Evolutionary conservation across 306 rosid species (phyloP).

Genomic region (Quercus alba): DNA sequence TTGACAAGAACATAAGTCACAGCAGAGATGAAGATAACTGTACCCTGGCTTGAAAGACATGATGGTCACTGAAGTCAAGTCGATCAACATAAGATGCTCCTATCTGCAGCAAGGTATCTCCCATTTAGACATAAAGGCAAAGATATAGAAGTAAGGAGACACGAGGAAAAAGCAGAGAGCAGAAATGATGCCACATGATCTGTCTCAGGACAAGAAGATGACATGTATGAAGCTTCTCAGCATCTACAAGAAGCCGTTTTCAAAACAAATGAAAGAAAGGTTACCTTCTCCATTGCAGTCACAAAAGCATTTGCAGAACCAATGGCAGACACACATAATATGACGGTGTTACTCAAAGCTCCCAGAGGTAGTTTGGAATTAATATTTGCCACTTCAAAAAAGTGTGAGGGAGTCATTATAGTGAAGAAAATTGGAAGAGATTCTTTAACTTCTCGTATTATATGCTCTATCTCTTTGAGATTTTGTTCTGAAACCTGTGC

Average conservation of each 20-base stretch:
- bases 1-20: background rate
- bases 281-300: constrained; percentile 62
- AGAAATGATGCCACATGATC: background rate
- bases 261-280: constrained; percentile 5
- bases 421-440: constrained; percentile 63
- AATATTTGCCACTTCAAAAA: constrained; percentile 51
- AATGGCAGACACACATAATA: constrained; percentile 80
- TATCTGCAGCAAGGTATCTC: constrained; percentile 51
- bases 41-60: constrained; percentile 59
- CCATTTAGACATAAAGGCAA: constrained; percentile 30
- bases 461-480: constrained; percentile 46
- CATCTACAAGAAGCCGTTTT: constrained; percentile 7
- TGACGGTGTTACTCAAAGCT: constrained; percentile 35
- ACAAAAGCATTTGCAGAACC: constrained; percentile 86
- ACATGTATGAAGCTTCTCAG: background rate
- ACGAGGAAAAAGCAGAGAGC: background rate
- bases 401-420: constrained; percentile 69
- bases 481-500: constrained; percentile 59
- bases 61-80: constrained; percentile 85
- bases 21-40: constrained; percentile 3
- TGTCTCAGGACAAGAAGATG: background rate
- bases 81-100: constrained; percentile 65
- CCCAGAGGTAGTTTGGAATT: constrained; percentile 41
- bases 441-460: constrained; percentile 38
- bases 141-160: constrained; percentile 7